Evolutionary conservation across 371 early-diverging fungal species (phyloP).

Genomic region (Circinella umbellata): DNA sequence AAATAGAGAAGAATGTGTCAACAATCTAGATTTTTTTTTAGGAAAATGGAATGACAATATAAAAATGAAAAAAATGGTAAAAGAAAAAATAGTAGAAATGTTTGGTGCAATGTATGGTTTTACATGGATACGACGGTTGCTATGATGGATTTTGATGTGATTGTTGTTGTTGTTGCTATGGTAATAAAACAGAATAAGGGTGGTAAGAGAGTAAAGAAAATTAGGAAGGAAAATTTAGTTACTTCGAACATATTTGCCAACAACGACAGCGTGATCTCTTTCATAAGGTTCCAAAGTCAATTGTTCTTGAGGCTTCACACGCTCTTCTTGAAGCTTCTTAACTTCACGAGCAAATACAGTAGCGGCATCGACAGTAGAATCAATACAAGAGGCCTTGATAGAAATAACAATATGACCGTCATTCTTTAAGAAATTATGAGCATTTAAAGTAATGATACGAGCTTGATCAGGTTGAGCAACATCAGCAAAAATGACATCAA

Average conservation of each 20-base stretch:
- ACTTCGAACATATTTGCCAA: constrained; percentile 87
- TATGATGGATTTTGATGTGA: too few species aligned
- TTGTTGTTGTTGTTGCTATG: constrained; percentile 1
- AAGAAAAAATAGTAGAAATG: constrained; percentile 15
- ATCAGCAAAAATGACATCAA: constrained; percentile 99
- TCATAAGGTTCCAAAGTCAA: constrained; percentile 99
- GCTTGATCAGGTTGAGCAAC: constrained; percentile 99
- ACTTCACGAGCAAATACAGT: constrained; percentile 99
- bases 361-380: constrained; percentile 98
- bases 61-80: not conserved
- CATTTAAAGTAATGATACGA: constrained; percentile 98
- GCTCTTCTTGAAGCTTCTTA: constrained; percentile 97
- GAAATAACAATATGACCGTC: constrained; percentile 98
- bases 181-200: not conserved
- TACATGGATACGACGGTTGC: too few species aligned
- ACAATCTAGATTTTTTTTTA: not conserved
- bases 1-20: not conserved
- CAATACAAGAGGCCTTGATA: constrained; percentile 99
- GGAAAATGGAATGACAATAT: not conserved
- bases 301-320: constrained; percentile 99
- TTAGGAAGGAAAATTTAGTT: constrained; percentile 40
- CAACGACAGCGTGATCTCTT: constrained; percentile 99
- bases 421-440: constrained; percentile 99
- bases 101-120: not conserved
- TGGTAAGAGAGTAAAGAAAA: constrained; percentile 1